Conservation (phyloP, 2,329 filamentous ascomycete species). For the Aspergillus flavus region DNA sequence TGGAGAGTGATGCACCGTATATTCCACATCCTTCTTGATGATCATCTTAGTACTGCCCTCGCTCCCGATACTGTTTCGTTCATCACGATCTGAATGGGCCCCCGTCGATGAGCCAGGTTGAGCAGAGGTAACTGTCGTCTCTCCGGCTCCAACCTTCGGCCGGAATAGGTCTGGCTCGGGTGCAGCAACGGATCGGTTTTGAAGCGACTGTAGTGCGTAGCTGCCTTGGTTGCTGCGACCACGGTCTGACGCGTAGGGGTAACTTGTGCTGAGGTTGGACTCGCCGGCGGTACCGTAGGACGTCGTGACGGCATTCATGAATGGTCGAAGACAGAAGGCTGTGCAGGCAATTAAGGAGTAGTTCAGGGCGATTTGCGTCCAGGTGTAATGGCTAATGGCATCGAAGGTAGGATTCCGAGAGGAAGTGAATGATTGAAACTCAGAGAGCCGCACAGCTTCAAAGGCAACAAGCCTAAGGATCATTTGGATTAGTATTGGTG, state of each 20-base stretch:
- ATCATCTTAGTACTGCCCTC: conserved; percentile 15
- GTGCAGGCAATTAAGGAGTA: conserved; percentile 28
- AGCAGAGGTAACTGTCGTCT: not conserved
- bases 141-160: not conserved
- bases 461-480: conserved; percentile 23
- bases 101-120: not conserved
- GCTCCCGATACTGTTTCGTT: conserved; percentile 10
- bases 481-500: conserved; percentile 14
- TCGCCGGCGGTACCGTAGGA: conserved; percentile 20
- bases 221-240: not conserved
- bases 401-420: conserved; percentile 30
- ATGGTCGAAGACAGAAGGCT: conserved; percentile 25
- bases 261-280: conserved; percentile 11
- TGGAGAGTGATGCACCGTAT: not conserved
- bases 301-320: conserved; percentile 24
- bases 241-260: conserved; percentile 3
- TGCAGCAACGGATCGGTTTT: not conserved
- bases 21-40: conserved; percentile 16
- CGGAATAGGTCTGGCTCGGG: not conserved
- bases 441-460: conserved; percentile 31
- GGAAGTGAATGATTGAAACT: conserved; percentile 25
- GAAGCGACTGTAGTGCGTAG: conserved; percentile 1
- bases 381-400: conserved; percentile 27
- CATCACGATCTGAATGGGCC: conserved; percentile 9
- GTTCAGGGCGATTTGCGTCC: conserved; percentile 26